These are phyloP conservation scores for Thermoascus crustaceus DNA, from an alignment of 2,329 filamentous ascomycete genomes.

Conservation along the genomic window DNA sequence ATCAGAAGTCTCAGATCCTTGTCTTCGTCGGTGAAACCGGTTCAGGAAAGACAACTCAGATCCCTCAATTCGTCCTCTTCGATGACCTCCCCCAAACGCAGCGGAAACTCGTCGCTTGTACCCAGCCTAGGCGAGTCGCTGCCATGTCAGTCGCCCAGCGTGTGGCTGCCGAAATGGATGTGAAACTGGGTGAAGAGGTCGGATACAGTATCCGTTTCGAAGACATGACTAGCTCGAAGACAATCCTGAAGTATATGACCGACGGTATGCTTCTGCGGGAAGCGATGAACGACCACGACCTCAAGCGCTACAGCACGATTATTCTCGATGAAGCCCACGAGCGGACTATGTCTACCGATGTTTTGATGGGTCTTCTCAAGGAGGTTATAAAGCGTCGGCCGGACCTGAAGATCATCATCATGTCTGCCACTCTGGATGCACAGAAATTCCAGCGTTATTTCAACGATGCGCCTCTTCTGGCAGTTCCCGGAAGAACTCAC, in stretches of 20 bases:
- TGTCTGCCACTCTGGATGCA: slow-evolving; percentile 94
- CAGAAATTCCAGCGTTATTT: slow-evolving; percentile 98
- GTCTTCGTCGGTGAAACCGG: slow-evolving; percentile 99
- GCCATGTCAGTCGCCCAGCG: slow-evolving; percentile 98
- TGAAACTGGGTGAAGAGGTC: slow-evolving; percentile 84
- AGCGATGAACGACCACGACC: slow-evolving; percentile 89
- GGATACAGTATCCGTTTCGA: slow-evolving; percentile 99
- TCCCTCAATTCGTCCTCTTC: slow-evolving; percentile 95
- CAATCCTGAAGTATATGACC: slow-evolving; percentile 98
- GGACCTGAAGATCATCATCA: slow-evolving; percentile 97
- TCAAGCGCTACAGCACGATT: slow-evolving; percentile 91
- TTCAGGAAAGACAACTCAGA: slow-evolving; percentile 98
- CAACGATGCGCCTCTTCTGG: slow-evolving; percentile 83
- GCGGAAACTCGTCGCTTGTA: slow-evolving; percentile 90
- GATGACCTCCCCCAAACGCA: slow-evolving; percentile 85
- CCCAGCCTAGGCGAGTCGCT: slow-evolving; percentile 92
- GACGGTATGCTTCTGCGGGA: slow-evolving; percentile 97
- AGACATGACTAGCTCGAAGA: slow-evolving; percentile 81
- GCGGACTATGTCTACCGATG: slow-evolving; percentile 91
- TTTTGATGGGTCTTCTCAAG: slow-evolving; percentile 93
- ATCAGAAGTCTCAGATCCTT: slow-evolving; percentile 88
- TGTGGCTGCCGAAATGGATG: slow-evolving; percentile 95
- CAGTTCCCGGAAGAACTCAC: slow-evolving; percentile 89
- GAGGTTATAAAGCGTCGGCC: slow-evolving; percentile 72
- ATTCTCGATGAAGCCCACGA: slow-evolving; percentile 99